Conservation (phyloP, 257 asterid species). For the Solanum pinnatisectum region DNA sequence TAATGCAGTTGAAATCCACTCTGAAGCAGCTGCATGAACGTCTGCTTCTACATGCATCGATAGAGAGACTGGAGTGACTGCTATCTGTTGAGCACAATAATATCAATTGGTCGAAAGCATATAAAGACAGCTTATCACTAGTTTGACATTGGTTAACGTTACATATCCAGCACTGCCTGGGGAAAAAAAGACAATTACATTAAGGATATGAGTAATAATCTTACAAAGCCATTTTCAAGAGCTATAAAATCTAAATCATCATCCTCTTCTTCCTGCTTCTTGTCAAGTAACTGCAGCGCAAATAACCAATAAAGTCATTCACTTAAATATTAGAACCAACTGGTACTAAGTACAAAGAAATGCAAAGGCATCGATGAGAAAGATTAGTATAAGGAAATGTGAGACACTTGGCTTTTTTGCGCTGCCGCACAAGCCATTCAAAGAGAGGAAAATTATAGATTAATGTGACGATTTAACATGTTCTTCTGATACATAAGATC, state of each 20-base stretch:
- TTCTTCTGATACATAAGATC: neutral
- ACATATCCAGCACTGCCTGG: neutral
- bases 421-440: neutral
- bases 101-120: neutral
- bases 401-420: neutral
- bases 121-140: neutral
- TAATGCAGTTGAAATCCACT: slow-evolving; percentile 27
- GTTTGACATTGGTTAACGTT: neutral
- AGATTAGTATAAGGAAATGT: neutral
- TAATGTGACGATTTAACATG: neutral
- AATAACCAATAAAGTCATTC: neutral
- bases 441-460: neutral
- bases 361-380: neutral
- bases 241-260: slow-evolving; percentile 83
- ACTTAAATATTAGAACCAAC: neutral
- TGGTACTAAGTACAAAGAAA: neutral
- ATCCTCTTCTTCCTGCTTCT: slow-evolving; percentile 56
- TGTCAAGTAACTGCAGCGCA: slow-evolving; percentile 54
- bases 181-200: neutral
- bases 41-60: slow-evolving; percentile 11
- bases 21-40: slow-evolving; percentile 17
- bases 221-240: slow-evolving; percentile 78
- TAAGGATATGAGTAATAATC: slow-evolving; percentile 9
- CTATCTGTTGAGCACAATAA: slow-evolving; percentile 14
- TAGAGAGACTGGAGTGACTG: slow-evolving; percentile 25